Evolutionary conservation across 495 filamentous ascomycete genomes (phyloP).

Genomic region (Jackrogersella minutella): DNA sequence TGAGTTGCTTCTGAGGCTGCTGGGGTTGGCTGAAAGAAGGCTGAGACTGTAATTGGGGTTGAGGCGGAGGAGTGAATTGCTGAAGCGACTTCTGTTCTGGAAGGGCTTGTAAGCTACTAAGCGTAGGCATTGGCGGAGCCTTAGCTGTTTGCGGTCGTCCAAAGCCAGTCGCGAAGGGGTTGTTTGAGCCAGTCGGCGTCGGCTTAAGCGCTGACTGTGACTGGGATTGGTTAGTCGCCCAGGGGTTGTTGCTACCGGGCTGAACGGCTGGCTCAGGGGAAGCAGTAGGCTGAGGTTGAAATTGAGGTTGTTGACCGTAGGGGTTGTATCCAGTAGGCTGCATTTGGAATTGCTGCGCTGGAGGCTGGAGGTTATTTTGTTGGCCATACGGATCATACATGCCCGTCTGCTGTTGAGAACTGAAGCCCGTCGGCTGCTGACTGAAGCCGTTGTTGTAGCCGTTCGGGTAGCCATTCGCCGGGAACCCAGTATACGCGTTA

Average conservation of each 20-base stretch:
- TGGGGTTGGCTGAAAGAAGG: conserved; percentile 51
- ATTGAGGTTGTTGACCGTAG: conserved; percentile 54
- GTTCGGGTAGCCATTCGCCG: conserved; percentile 61
- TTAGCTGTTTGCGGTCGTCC: conserved; percentile 58
- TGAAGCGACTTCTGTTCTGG: conserved; percentile 74
- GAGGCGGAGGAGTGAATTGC: conserved; percentile 49
- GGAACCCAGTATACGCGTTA: conserved; percentile 81
- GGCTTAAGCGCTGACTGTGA: conserved; percentile 61
- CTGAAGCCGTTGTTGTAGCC: conserved; percentile 50
- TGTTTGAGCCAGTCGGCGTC: conserved; percentile 90
- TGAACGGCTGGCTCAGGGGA: conserved; percentile 67
- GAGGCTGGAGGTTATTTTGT: conserved; percentile 63
- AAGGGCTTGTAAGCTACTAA: conserved; percentile 70
- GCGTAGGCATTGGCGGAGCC: conserved; percentile 57
- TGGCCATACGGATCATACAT: too few relatives aligned
- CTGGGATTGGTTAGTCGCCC: conserved; percentile 62
- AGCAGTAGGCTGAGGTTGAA: conserved; percentile 59
- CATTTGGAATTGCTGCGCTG: conserved; percentile 54
- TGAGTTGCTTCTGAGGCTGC: conserved; percentile 63
- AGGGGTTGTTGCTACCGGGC: conserved; percentile 88
- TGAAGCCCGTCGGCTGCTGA: conserved; percentile 48
- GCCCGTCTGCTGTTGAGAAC: conserved; percentile 59
- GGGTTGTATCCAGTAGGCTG: conserved; percentile 56
- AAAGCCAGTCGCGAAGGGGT: conserved; percentile 78
- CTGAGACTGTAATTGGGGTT: conserved; percentile 33